phyloP scores from a whole-genome alignment of 306 rosid species.

The Acacia melanoxylon region DNA sequence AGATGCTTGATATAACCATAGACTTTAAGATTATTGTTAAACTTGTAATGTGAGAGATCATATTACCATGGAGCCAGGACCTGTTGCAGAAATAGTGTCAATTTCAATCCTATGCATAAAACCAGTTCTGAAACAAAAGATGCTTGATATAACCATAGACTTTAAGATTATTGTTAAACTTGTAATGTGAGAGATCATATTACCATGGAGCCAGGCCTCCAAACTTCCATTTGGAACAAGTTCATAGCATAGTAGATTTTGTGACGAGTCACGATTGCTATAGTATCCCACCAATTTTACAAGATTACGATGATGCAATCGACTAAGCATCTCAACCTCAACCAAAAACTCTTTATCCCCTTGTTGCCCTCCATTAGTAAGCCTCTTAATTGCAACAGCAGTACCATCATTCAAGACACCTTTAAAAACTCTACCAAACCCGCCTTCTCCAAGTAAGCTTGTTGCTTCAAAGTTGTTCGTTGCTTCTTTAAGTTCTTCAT shows the following conservation, averaged over 20 bases:
- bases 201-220: constrained; percentile 99
- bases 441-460: constrained; percentile 92
- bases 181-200: constrained; percentile 26
- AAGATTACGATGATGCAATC: constrained; percentile 96
- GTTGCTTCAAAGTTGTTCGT: constrained; percentile 88
- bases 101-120: constrained; percentile 18
- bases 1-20: neutral
- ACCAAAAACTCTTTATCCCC: constrained; percentile 93
- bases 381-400: constrained; percentile 93
- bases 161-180: neutral
- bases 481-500: constrained; percentile 94
- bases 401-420: constrained; percentile 94
- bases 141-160: neutral
- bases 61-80: constrained; percentile 98
- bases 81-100: constrained; percentile 30
- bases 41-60: constrained; percentile 15
- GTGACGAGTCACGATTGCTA: constrained; percentile 80
- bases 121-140: neutral
- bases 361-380: constrained; percentile 90
- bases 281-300: constrained; percentile 94
- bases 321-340: constrained; percentile 98
- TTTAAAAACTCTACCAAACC: constrained; percentile 90
- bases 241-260: constrained; percentile 93
- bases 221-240: constrained; percentile 98
- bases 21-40: neutral